Base-by-base conservation (phyloP, 1,284 basidiomycete genomes). In the Tilletiopsis washingtonensis region DNA sequence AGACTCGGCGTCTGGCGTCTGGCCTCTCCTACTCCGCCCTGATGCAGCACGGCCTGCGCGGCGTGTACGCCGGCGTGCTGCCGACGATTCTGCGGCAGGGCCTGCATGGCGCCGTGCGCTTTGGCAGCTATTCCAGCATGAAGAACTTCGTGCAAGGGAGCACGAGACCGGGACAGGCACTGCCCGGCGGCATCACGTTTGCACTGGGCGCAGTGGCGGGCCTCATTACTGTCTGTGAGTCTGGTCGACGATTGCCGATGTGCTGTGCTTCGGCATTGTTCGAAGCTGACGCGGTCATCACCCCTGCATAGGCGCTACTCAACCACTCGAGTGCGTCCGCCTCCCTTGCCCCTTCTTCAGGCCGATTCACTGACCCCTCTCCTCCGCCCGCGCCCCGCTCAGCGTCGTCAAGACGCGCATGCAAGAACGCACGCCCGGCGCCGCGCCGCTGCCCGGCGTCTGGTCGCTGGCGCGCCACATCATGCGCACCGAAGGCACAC, bases 51-150 rank as follows among this genome's bases (percentile, higher is more conserved):
- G 93, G 91, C 0, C 67, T 79, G 39, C 58, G 71, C 3, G 80
- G 91, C 1, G 81, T 98, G 34, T 98, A 98, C 73, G 79, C 91
- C 46, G 94, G 94, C 14, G 76, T 97, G 1, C 88, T 91, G 65
- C 91, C 94, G 3, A 91, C 97, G 45, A 89, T 94, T 83, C 86
- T 96, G 81, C 84, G 91, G 36, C 93, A 98, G 81, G 91, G 91
- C 19, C 91, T 91, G 32, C 97, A 97, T 74, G 94, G 90, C 7
- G 90, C 91, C 12, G 84, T 98, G 27, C 81, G 93, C n/a, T 97
- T 97, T 76, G 91, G 91, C 42, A 91, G 88, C 0, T 96, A 96
- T 75, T 84, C 86, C 5, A 91, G 88, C 0, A 78, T 97, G 57
- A 94, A 94, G 75, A 73, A 74, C 37, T 62, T 91, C 58, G 88